Conservation (phyloP, 768 basidiomycete species). For the Sporobolomyces roseus region DNA sequence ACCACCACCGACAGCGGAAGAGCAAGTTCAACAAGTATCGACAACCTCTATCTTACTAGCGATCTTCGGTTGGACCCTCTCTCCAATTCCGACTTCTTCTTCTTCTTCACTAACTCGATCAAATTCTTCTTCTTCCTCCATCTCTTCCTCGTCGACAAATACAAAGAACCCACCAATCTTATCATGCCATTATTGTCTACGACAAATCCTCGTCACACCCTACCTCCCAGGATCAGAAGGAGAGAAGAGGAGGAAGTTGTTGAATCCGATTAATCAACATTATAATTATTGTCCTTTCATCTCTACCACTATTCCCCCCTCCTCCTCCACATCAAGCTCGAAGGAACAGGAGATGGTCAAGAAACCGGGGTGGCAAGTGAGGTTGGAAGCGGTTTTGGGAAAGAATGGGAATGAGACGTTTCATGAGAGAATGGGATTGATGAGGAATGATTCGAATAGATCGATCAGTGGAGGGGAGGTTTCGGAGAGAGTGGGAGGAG, state of each 20-base stretch:
- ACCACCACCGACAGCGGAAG: neutral
- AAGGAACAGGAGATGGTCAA: neutral
- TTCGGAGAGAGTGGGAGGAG: neutral
- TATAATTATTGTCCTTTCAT: slow-evolving; percentile 27
- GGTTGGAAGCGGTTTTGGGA: slow-evolving; percentile 21
- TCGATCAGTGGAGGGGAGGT: too few species aligned
- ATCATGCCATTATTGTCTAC: slow-evolving; percentile 18
- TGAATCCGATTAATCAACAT: slow-evolving; percentile 23
- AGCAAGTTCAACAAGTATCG: neutral
- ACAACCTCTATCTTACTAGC: slow-evolving; percentile 13
- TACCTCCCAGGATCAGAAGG: slow-evolving; percentile 16
- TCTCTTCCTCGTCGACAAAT: neutral
- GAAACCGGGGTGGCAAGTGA: slow-evolving; percentile 26
- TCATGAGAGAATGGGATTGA: neutral
- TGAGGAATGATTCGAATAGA: too few species aligned
- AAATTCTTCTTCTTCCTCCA: slow-evolving; percentile 21
- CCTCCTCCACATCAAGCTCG: neutral
- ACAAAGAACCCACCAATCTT: slow-evolving; percentile 27
- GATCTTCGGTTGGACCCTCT: slow-evolving; percentile 28
- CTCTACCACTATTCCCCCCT: neutral
- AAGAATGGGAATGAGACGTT: neutral
- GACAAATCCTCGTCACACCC: slow-evolving; percentile 17
- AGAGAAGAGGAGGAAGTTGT: too few species aligned
- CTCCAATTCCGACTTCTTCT: neutral
- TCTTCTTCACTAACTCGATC: slow-evolving; percentile 10